A percentile compares a stretch with the other conserved stretches of the same genome.
Conservation (phyloP, 768 basidiomycete genomes). For the Rhodosporidiobolus odoratus region DNA sequence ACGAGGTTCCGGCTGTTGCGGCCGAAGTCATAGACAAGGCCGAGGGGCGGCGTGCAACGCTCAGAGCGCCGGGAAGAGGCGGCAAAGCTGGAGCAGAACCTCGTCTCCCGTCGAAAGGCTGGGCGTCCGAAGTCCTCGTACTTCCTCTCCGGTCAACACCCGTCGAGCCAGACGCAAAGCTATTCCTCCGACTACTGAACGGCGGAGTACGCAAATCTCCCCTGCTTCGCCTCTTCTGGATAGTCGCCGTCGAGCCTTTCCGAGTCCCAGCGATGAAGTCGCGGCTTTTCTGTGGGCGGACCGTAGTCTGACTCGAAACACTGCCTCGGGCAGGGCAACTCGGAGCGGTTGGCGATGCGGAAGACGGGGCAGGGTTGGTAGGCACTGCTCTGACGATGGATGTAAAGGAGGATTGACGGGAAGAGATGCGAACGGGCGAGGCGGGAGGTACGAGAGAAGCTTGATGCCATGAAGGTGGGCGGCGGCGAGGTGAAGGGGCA, state of each 20-base stretch:
- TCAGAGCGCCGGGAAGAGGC: neutral
- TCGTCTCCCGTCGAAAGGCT: neutral
- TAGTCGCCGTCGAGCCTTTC: neutral
- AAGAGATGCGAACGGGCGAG: slow-evolving; percentile 11
- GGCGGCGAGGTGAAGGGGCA: neutral
- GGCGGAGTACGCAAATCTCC: neutral
- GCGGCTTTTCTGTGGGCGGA: slow-evolving; percentile 1
- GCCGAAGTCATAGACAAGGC: neutral
- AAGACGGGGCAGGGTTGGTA: slow-evolving; percentile 8
- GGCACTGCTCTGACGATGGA: slow-evolving; percentile 18
- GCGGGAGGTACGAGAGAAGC: neutral
- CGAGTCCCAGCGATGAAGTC: slow-evolving; percentile 23
- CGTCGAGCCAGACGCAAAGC: slow-evolving; percentile 2
- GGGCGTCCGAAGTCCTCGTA: neutral
- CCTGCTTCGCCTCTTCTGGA: slow-evolving; percentile 1
- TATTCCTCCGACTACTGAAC: neutral
- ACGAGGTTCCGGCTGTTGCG: neutral
- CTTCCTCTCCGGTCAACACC: neutral
- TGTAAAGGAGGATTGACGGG: neutral
- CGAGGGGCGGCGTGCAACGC: neutral
- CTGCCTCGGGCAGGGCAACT: neutral
- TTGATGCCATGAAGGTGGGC: slow-evolving; percentile 3
- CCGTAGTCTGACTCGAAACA: neutral
- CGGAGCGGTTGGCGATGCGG: neutral
- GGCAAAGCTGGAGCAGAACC: neutral